A percentile compares a stretch with the other conserved stretches of the same genome.
Conservation (phyloP, 306 rosid species). For the Ziziphus jujuba region DNA sequence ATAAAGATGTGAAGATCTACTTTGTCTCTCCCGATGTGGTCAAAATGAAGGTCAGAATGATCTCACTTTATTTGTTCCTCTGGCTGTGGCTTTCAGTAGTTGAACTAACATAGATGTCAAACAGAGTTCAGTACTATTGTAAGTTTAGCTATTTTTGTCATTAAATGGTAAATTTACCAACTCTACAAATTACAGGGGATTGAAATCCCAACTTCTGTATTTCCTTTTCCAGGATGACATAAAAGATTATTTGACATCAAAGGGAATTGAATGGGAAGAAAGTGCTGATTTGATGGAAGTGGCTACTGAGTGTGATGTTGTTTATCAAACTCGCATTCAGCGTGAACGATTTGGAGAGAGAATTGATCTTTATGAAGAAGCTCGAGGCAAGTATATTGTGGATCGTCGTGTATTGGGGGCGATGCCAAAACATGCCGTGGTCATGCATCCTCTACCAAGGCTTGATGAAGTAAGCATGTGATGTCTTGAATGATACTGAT, state of each 20-base stretch:
- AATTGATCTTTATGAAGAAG: slow-evolving; percentile 73
- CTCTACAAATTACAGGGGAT: background rate
- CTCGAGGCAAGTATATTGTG: slow-evolving; percentile 88
- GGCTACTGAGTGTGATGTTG: slow-evolving; percentile 76
- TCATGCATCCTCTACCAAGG: slow-evolving; percentile 96
- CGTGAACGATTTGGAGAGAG: slow-evolving; percentile 79
- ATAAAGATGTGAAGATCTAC: slow-evolving; percentile 65
- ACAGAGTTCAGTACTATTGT: background rate
- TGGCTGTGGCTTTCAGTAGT: background rate
- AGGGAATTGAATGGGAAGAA: slow-evolving; percentile 81
- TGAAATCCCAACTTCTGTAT: slow-evolving; percentile 3
- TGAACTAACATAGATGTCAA: background rate
- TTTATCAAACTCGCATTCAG: slow-evolving; percentile 91
- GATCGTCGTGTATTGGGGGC: slow-evolving; percentile 54
- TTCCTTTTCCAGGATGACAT: slow-evolving; percentile 68
- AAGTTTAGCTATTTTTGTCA: background rate
- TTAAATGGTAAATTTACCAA: background rate
- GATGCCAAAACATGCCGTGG: slow-evolving; percentile 75
- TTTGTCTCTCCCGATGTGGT: slow-evolving; percentile 80
- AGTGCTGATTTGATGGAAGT: slow-evolving; percentile 79
- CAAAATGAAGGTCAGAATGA: slow-evolving; percentile 69
- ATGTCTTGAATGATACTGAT: slow-evolving; percentile 2
- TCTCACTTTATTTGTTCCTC: background rate
- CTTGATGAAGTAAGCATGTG: slow-evolving; percentile 67
- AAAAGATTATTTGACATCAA: slow-evolving; percentile 67